Evolutionary conservation across 2,329 filamentous ascomycete species (phyloP).

Genomic region (Cercospora canescens): DNA sequence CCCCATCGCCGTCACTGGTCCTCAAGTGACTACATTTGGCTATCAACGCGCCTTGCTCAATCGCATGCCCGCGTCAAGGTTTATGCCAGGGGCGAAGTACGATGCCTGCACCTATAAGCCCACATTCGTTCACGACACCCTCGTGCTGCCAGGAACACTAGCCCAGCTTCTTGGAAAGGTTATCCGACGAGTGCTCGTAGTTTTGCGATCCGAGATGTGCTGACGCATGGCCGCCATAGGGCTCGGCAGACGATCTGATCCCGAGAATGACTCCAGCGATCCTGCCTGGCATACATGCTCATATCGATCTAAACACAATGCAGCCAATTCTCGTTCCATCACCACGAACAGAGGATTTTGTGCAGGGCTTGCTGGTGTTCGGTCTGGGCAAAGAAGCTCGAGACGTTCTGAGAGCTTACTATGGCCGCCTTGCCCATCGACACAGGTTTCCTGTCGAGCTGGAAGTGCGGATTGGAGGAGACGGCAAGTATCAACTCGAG

Average conservation of each 20-base stretch:
- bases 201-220: not conserved
- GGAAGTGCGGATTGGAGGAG: constrained; percentile 21
- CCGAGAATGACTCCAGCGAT: constrained; percentile 32
- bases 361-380: constrained; percentile 33
- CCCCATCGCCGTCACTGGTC: not conserved
- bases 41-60: constrained; percentile 31
- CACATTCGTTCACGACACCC: constrained; percentile 52
- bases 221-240: constrained; percentile 1
- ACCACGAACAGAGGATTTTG: constrained; percentile 18
- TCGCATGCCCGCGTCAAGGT: constrained; percentile 45
- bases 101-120: constrained; percentile 55
- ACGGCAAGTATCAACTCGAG: constrained; percentile 10
- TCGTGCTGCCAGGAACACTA: constrained; percentile 51
- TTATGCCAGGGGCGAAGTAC: constrained; percentile 36
- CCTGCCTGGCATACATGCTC: constrained; percentile 24
- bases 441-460: constrained; percentile 24
- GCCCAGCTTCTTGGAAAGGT: constrained; percentile 33
- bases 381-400: constrained; percentile 26
- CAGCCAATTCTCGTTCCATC: constrained; percentile 27
- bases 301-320: constrained; percentile 21
- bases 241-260: constrained; percentile 25
- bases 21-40: constrained; percentile 18
- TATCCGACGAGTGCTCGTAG: not conserved
- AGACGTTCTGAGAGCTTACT: constrained; percentile 28
- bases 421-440: constrained; percentile 21